Conservation (phyloP, 225 moss, liverwort and hornwort species). For the Sphagnum tenellum region DNA sequence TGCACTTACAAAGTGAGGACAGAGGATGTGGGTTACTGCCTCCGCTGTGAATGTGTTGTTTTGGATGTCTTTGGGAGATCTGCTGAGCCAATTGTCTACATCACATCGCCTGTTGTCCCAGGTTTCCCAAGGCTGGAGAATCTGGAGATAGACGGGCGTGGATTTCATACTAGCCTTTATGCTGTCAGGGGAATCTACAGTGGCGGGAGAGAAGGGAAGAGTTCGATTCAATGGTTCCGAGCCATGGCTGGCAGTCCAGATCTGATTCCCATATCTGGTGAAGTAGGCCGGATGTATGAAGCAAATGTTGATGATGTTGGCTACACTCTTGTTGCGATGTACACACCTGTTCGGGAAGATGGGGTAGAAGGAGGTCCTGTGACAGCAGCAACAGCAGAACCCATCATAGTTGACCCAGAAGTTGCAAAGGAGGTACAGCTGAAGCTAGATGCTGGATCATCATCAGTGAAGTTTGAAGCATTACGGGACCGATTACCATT, state of each 20-base stretch:
- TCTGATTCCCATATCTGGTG: conserved; percentile 40
- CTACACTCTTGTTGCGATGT: conserved; percentile 50
- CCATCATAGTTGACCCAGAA: conserved; percentile 44
- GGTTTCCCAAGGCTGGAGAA: conserved; percentile 47
- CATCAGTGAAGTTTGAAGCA: conserved; percentile 48
- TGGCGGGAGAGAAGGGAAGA: conserved; percentile 46
- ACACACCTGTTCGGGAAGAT: conserved; percentile 44
- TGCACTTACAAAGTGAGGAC: conserved; percentile 51
- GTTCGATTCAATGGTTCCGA: conserved; percentile 48
- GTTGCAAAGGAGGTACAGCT: conserved; percentile 40
- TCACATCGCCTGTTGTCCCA: conserved; percentile 40
- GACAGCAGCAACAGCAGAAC: conserved; percentile 43
- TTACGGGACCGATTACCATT: conserved; percentile 48
- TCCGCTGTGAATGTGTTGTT: conserved; percentile 46
- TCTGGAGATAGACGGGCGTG: conserved; percentile 47
- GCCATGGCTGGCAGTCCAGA: conserved; percentile 59
- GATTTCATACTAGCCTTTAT: conserved; percentile 51
- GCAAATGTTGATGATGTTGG: conserved; percentile 57
- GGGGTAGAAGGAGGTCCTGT: conserved; percentile 33
- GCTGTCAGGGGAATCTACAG: conserved; percentile 54
- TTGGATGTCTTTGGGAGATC: conserved; percentile 43
- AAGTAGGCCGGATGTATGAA: conserved; percentile 51
- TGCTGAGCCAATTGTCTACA: conserved; percentile 36
- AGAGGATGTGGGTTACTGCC: conserved; percentile 52
- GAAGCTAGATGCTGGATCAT: conserved; percentile 31